phyloP scores from a whole-genome alignment of 768 basidiomycete genomes.

The Trichaptum fuscoviolaceum region DNA sequence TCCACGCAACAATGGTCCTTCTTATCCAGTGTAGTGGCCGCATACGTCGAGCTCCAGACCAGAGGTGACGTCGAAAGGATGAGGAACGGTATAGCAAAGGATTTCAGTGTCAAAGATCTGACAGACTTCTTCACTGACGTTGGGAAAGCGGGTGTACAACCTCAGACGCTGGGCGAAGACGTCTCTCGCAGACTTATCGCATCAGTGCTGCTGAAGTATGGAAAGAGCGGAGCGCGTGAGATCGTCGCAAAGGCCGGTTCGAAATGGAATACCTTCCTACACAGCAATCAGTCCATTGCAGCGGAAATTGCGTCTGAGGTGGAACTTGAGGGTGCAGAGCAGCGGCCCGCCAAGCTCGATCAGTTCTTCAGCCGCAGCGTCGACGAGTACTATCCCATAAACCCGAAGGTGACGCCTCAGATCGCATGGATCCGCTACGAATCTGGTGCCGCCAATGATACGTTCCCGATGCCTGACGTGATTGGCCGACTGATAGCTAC shows the following conservation, averaged over 20 bases:
- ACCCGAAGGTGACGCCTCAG: constrained; percentile 23
- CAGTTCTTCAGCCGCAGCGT: constrained; percentile 23
- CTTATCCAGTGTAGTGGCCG: neutral
- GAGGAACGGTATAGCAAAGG: neutral
- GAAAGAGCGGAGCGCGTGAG: neutral
- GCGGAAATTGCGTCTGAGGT: neutral
- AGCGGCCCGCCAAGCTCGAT: constrained; percentile 12
- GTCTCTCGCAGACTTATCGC: neutral
- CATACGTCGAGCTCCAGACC: neutral
- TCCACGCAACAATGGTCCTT: neutral
- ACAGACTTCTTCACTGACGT: neutral
- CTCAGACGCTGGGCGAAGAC: neutral
- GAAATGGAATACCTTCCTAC: neutral
- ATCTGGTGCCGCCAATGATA: constrained; percentile 34
- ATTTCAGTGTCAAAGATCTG: neutral
- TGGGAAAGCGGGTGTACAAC: neutral
- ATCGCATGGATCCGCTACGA: constrained; percentile 48
- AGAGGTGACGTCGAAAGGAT: neutral
- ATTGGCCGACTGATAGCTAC: constrained; percentile 61
- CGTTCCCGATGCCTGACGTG: constrained; percentile 45
- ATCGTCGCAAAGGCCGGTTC: neutral
- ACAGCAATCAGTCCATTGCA: neutral
- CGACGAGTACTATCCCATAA: constrained; percentile 28
- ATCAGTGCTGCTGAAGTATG: neutral
- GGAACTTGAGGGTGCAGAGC: neutral